These are phyloP conservation scores for Taiozyma sp. DNA, from an alignment of 1,139 yeast genomes.

Conservation along the genomic window DNA sequence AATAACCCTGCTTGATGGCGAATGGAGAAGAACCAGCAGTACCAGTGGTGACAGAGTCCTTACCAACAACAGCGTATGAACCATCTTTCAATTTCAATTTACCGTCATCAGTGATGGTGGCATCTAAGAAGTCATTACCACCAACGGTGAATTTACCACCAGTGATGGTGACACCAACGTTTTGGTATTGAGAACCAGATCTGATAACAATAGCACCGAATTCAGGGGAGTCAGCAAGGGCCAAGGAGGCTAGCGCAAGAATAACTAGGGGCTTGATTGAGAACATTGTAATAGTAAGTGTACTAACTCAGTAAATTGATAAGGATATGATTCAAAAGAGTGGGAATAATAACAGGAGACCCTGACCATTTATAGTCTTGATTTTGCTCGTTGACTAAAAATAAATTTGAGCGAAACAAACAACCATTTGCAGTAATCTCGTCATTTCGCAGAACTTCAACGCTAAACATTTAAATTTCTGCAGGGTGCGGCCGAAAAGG, in stretches of 20 bases:
- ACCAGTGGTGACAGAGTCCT: conserved; percentile 19
- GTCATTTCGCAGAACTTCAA: neutral
- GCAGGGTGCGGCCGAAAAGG: neutral
- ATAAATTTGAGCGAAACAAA: no score
- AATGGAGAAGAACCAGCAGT: conserved; percentile 27
- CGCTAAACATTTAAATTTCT: neutral
- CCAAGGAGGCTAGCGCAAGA: conserved; percentile 18
- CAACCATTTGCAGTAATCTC: neutral
- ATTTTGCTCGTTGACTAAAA: neutral
- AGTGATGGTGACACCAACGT: conserved; percentile 17
- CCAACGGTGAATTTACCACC: conserved; percentile 12
- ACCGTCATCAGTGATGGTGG: conserved; percentile 28
- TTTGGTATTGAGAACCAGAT: conserved; percentile 30
- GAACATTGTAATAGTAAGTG: conserved; percentile 8
- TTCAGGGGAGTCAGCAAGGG: conserved; percentile 29
- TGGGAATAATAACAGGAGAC: neutral
- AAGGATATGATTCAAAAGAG: neutral
- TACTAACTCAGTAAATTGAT: neutral
- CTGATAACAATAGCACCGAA: conserved; percentile 29
- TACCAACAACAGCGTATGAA: conserved; percentile 23
- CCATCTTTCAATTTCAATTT: conserved; percentile 24
- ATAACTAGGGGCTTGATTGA: conserved; percentile 3
- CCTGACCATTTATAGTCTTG: neutral
- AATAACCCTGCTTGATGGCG: conserved; percentile 23
- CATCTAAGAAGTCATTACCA: conserved; percentile 14